These are phyloP conservation scores for Botrytis paeoniae DNA, from an alignment of 2,329 filamentous ascomycete species.

Conservation along the genomic window DNA sequence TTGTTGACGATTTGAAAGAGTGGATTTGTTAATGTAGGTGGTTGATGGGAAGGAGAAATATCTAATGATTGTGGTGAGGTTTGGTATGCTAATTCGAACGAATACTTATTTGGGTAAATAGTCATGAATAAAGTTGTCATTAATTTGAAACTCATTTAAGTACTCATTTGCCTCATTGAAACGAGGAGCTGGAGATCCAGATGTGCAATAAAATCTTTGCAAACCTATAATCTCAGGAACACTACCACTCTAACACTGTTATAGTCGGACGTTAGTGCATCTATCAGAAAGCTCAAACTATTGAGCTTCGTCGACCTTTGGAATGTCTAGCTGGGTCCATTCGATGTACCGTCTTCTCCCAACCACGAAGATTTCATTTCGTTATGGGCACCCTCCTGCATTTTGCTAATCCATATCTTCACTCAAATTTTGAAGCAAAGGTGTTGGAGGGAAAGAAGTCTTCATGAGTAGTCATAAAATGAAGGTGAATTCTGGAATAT, in stretches of 20 bases:
- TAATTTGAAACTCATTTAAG: too few species aligned
- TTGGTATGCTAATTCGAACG: not conserved
- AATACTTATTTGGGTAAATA: not conserved
- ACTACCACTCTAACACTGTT: not conserved
- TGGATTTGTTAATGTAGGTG: not conserved
- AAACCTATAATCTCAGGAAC: not conserved
- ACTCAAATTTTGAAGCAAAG: not conserved
- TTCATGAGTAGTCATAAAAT: not conserved
- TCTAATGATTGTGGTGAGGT: not conserved
- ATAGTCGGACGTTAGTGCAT: not conserved
- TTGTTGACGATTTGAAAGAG: not conserved
- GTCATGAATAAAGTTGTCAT: not conserved
- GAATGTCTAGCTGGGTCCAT: not conserved
- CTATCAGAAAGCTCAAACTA: not conserved
- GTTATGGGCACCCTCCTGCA: not conserved
- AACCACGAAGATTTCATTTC: not conserved
- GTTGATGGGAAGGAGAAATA: not conserved
- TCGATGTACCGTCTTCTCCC: not conserved
- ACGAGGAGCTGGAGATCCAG: too few species aligned
- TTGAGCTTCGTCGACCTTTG: not conserved
- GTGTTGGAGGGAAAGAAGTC: not conserved
- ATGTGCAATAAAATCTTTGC: too few species aligned
- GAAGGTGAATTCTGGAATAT: not conserved
- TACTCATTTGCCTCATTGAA: too few species aligned
- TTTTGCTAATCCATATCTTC: not conserved